A percentile compares a stretch with the other conserved stretches of the same genome.
phyloP scores from a whole-genome alignment of 2,329 filamentous ascomycete genomes.

The Cytospora piceicola region DNA sequence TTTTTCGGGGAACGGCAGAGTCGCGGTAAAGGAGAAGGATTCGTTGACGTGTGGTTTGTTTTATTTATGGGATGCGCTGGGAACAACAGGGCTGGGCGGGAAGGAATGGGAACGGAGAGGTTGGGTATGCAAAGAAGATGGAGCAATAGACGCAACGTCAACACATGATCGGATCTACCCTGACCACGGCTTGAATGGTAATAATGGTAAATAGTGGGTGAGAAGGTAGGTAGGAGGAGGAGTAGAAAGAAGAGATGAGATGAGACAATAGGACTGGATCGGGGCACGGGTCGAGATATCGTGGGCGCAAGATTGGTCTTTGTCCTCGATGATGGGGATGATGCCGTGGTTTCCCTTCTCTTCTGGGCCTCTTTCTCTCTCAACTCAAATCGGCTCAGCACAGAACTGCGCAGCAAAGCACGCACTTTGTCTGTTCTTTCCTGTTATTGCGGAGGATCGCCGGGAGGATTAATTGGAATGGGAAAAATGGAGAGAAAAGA shows the following conservation, averaged over 20 bases:
- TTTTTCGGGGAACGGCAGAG: constrained; percentile 6
- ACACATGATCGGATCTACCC: constrained; percentile 30
- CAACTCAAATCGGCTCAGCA: constrained; percentile 16
- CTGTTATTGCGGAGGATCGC: constrained; percentile 22
- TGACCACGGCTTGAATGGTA: constrained; percentile 27
- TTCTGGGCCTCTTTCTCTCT: constrained; percentile 17
- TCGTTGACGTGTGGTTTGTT: constrained; percentile 21
- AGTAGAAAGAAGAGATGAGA: constrained; percentile 27
- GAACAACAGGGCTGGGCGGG: constrained; percentile 23
- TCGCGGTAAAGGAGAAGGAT: constrained; percentile 25
- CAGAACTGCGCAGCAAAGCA: constrained; percentile 15
- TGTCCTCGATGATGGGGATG: constrained; percentile 10
- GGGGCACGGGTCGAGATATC: constrained; percentile 28
- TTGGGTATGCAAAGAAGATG: constrained; percentile 24
- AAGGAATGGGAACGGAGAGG: constrained; percentile 22
- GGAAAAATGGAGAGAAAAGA: constrained; percentile 22
- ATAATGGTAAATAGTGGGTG: constrained; percentile 21
- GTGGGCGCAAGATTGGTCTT: constrained; percentile 13
- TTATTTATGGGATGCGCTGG: constrained; percentile 26
- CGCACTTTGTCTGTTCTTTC: constrained; percentile 6
- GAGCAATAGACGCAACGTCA: constrained; percentile 27
- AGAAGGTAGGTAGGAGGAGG: constrained; percentile 1
- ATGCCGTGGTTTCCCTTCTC: constrained; percentile 17
- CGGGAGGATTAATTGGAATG: constrained; percentile 22
- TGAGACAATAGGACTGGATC: constrained; percentile 27